Percentiles rank a stretch among this genome's conserved stretches.
phyloP scores from a whole-genome alignment of 768 basidiomycete species.

The Auricularia sp. region DNA sequence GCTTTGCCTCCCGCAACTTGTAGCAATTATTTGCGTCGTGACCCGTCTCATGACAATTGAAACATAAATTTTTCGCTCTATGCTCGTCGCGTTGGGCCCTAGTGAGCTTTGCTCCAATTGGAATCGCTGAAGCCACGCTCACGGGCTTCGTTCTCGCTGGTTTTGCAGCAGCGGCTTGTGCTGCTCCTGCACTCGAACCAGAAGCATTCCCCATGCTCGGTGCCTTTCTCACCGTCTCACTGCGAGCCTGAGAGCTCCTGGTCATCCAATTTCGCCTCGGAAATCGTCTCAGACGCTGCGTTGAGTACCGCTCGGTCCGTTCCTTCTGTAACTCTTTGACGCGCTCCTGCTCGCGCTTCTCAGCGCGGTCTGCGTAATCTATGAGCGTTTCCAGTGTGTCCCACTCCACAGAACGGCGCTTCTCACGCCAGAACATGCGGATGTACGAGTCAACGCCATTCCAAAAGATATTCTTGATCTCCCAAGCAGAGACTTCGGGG shows the following conservation, averaged over 20 bases:
- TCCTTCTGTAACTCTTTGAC: neutral
- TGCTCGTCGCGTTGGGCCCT: neutral
- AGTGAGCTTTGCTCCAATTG: neutral
- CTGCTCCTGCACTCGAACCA: neutral
- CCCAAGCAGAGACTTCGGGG: neutral
- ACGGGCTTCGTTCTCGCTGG: neutral
- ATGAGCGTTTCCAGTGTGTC: neutral
- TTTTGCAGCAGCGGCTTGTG: neutral
- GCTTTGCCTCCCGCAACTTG: too few relatives aligned
- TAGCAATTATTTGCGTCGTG: neutral
- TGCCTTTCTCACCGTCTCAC: too few relatives aligned
- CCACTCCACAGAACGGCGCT: neutral
- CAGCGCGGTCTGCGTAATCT: neutral
- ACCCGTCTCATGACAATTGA: neutral
- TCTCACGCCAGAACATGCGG: neutral
- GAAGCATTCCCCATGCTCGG: too few relatives aligned
- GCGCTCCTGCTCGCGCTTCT: neutral
- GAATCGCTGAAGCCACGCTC: neutral
- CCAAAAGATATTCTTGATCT: neutral
- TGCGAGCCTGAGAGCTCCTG: too few relatives aligned
- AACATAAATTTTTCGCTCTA: neutral
- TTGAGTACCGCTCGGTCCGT: too few relatives aligned
- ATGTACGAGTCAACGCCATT: neutral
- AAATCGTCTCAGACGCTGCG: too few relatives aligned
- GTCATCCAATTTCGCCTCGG: too few relatives aligned